phyloP scores from a whole-genome alignment of 1,284 basidiomycete species.

The Puccinia horiana region DNA sequence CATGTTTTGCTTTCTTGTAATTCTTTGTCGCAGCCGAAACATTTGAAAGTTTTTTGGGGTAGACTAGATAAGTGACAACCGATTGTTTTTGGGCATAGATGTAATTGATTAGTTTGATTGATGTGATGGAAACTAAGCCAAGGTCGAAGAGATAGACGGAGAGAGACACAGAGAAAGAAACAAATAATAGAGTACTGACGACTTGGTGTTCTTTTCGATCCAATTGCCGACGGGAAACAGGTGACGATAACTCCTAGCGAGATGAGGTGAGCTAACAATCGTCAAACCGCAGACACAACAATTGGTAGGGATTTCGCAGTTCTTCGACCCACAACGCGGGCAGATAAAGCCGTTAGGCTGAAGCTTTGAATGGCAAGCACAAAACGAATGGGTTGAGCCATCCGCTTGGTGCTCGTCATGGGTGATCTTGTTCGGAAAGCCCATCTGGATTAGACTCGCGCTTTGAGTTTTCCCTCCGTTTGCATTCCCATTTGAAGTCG shows the following conservation, averaged over 20 bases:
- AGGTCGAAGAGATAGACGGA: slow-evolving; percentile 53
- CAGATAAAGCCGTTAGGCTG: slow-evolving; percentile 90
- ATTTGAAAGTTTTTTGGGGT: slow-evolving; percentile 56
- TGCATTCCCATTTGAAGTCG: slow-evolving; percentile 63
- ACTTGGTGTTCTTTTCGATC: slow-evolving; percentile 60
- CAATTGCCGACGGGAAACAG: slow-evolving; percentile 85
- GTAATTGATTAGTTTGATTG: slow-evolving; percentile 33
- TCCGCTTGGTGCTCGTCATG: slow-evolving; percentile 58
- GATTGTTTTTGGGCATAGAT: not conserved
- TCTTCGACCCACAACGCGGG: slow-evolving; percentile 84
- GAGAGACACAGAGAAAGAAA: slow-evolving; percentile 58
- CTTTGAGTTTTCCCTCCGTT: slow-evolving; percentile 62
- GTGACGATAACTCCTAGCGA: slow-evolving; percentile 92
- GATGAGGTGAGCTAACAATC: slow-evolving; percentile 94
- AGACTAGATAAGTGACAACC: slow-evolving; percentile 8
- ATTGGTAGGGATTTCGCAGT: slow-evolving; percentile 97
- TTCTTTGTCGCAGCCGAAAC: slow-evolving; percentile 15
- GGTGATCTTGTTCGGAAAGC: slow-evolving; percentile 88
- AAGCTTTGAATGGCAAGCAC: slow-evolving; percentile 88
- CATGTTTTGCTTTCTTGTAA: slow-evolving; percentile 27
- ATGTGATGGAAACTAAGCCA: slow-evolving; percentile 23
- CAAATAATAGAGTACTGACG: slow-evolving; percentile 29
- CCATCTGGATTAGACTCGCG: slow-evolving; percentile 84
- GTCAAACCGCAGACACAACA: slow-evolving; percentile 96
- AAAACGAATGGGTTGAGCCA: slow-evolving; percentile 73